Conservation (phyloP, 2,329 filamentous ascomycete genomes). For the Aspergillus alliaceus region DNA sequence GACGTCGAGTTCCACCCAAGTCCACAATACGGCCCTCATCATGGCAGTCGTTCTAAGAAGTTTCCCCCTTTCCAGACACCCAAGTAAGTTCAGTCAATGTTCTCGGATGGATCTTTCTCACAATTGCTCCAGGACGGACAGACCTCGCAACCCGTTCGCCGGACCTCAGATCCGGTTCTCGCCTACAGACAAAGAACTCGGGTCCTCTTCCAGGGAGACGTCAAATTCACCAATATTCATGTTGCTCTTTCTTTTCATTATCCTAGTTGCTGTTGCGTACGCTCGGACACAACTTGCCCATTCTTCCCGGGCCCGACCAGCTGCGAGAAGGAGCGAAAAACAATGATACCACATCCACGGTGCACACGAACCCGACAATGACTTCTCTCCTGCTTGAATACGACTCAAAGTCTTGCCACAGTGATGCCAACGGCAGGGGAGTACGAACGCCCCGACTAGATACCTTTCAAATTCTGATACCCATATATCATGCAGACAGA, state of each 20-base stretch:
- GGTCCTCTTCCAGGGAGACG: neutral
- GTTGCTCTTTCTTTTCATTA: neutral
- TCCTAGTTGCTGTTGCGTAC: neutral
- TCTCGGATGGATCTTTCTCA: neutral
- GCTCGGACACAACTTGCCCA: neutral
- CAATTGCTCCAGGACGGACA: neutral
- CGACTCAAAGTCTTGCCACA: too few relatives aligned
- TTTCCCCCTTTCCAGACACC: neutral
- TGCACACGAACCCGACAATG: neutral
- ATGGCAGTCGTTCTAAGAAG: neutral
- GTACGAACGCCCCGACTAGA: too few relatives aligned
- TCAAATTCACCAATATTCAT: neutral
- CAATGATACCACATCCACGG: neutral
- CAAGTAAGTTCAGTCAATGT: neutral
- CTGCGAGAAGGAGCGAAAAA: neutral
- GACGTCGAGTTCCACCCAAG: neutral
- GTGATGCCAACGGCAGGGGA: too few relatives aligned
- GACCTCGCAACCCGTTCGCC: neutral
- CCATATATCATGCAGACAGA: neutral
- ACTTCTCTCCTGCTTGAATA: neutral
- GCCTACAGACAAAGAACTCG: neutral
- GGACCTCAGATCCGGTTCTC: neutral
- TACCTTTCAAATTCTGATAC: neutral
- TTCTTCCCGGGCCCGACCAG: neutral
- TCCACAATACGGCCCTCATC: neutral